These are phyloP conservation scores for Plasmodium knowlesi DNA, from an alignment of 169 alveolate species.

Conservation along the genomic window DNA sequence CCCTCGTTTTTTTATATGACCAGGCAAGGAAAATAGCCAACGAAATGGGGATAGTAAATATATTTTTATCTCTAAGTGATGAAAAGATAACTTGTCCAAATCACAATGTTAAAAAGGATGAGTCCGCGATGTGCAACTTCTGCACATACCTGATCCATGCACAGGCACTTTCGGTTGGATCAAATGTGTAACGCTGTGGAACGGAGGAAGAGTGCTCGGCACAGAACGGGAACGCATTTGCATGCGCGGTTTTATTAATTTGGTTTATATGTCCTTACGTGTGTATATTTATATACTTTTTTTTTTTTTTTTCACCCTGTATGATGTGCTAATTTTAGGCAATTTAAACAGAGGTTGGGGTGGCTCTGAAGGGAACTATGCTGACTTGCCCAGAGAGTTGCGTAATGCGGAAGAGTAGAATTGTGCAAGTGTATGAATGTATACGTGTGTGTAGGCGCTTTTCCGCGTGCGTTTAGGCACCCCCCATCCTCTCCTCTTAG, in stretches of 20 bases:
- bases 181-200: constrained; percentile 12
- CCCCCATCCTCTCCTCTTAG: neutral
- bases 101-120: neutral
- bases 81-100: constrained; percentile 23
- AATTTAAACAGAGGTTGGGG: neutral
- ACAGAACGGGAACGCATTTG: neutral
- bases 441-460: neutral
- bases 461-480: neutral
- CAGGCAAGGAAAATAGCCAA: constrained; percentile 38
- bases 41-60: constrained; percentile 65
- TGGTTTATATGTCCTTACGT: neutral
- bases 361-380: neutral
- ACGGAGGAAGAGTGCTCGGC: neutral
- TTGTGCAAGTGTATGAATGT: neutral
- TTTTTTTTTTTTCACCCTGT: neutral
- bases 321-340: neutral
- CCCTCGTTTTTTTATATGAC: constrained; percentile 48
- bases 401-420: neutral
- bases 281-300: neutral
- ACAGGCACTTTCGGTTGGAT: constrained; percentile 60
- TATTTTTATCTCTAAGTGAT: constrained; percentile 57
- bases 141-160: constrained; percentile 47
- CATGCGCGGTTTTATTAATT: neutral
- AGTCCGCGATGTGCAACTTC: neutral
- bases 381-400: neutral